These are phyloP conservation scores for Syncephalastrum contaminatum DNA, from an alignment of 371 early-diverging fungal genomes.

Conservation along the genomic window DNA sequence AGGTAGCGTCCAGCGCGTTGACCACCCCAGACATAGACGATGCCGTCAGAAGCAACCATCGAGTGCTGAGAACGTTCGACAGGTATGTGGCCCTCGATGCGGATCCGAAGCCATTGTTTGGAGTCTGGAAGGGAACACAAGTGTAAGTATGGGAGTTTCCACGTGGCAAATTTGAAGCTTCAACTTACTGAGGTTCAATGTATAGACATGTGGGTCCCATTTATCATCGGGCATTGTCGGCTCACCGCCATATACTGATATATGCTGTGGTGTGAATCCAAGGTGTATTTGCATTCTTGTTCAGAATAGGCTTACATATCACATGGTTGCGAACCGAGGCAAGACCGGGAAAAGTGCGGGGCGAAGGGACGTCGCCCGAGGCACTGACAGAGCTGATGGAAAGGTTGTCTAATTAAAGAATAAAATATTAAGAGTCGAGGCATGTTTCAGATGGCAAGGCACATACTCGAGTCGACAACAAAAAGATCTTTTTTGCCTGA, in stretches of 20 bases:
- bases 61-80: constrained; percentile 71
- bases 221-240: constrained; percentile 34
- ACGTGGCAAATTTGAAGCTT: background rate
- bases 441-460: background rate
- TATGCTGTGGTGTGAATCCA: background rate
- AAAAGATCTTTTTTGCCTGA: constrained; percentile 55
- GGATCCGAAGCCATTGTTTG: constrained; percentile 51
- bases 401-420: constrained; percentile 22
- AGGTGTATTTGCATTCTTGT: background rate
- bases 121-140: constrained; percentile 26
- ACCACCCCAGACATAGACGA: constrained; percentile 76
- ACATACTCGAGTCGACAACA: constrained; percentile 61
- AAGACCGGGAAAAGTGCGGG: constrained; percentile 33
- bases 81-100: constrained; percentile 58
- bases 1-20: constrained; percentile 65
- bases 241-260: constrained; percentile 49
- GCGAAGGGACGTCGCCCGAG: constrained; percentile 37
- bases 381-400: constrained; percentile 32
- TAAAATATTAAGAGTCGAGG: too few relatives aligned
- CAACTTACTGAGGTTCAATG: constrained; percentile 43
- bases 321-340: constrained; percentile 35
- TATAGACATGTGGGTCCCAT: constrained; percentile 43
- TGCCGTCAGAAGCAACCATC: constrained; percentile 59
- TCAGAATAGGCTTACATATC: constrained; percentile 27
- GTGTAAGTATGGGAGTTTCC: background rate